Conservation (phyloP, 1,284 basidiomycete genomes). For the Tilletiopsis washingtonensis region DNA sequence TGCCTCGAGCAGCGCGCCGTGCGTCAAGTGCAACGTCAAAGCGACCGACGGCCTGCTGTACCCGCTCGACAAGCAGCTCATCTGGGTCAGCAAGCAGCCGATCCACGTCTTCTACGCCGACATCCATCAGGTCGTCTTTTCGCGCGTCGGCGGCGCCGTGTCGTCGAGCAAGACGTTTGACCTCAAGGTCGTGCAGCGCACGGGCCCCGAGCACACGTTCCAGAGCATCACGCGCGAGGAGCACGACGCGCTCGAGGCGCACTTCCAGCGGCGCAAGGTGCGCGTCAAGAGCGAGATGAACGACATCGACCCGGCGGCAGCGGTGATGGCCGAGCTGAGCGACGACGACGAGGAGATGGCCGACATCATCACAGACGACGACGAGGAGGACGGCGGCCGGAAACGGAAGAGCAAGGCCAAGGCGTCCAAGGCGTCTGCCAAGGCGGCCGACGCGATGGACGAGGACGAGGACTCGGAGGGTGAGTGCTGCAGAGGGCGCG, state of each 20-base stretch:
- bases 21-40: slow-evolving; percentile 92
- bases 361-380: slow-evolving; percentile 3
- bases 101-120: slow-evolving; percentile 84
- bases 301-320: slow-evolving; percentile 30
- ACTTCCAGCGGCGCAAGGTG: slow-evolving; percentile 82
- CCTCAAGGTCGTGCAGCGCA: slow-evolving; percentile 77
- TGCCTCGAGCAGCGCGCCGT: slow-evolving; percentile 51
- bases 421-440: slow-evolving; percentile 9
- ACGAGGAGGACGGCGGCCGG: slow-evolving; percentile 56
- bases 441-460: slow-evolving; percentile 11
- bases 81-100: slow-evolving; percentile 96
- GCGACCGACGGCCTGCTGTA: slow-evolving; percentile 95
- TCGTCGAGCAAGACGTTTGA: slow-evolving; percentile 90
- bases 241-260: slow-evolving; percentile 74
- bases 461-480: slow-evolving; percentile 45
- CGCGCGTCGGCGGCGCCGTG: slow-evolving; percentile 81
- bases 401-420: slow-evolving; percentile 27
- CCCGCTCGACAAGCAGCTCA: slow-evolving; percentile 93
- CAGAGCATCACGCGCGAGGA: slow-evolving; percentile 94
- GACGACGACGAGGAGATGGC: slow-evolving; percentile 62
- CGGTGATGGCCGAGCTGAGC: slow-evolving; percentile 57
- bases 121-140: slow-evolving; percentile 85
- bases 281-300: slow-evolving; percentile 94
- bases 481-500: neutral
- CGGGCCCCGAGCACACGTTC: slow-evolving; percentile 60